Base-by-base conservation (phyloP, 805 yeast genomes). In the Candida montana region DNA sequence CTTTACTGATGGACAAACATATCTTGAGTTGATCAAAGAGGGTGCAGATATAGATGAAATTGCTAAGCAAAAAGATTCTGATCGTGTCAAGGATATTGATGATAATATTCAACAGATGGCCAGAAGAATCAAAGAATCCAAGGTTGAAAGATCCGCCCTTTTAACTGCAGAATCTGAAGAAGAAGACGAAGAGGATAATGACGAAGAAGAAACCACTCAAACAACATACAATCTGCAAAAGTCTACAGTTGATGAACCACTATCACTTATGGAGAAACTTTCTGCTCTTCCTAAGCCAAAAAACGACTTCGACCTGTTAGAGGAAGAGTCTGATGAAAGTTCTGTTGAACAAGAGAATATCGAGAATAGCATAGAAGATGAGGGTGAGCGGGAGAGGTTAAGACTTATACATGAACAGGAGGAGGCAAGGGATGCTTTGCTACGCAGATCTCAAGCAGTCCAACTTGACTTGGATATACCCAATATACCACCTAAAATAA, bases 391-490 rank as follows among this genome's bases (percentile, higher is more conserved):
- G 21, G 41, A 47, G 19, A 53, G 55, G 33, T 43, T 46, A 19
- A 39, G 46, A 27, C 39, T 23, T 2, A 23, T 49, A 13, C 40
- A 38, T 21, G 35, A 45, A n/a, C 41, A 47, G 21, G 36, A 49
- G 5, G 52, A 53, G 8, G 15, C 16, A 2, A 13, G 40, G 34
- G 44, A 44, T 20, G 62, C 59, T 11, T 45, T 62, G 28, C 48
- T 62, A 7, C 56, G 77, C 31, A 52, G 77, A 36, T 72, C 83
- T 0, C 68, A 63, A 43, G 79, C 65, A 2, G 57, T 75, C 1
- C 76, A 72, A 50, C 55, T 58, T 37, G 72, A 65, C 0, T 61
- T 79, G 8, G 63, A 66, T 0, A 61, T 73, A 12, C 79, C 78
- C 1, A 37, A 62, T 3, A 33, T 58, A 7, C 16, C 39, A 4